Conservation (phyloP, 805 yeast genomes). For the Kodamaea jinghongensis region DNA sequence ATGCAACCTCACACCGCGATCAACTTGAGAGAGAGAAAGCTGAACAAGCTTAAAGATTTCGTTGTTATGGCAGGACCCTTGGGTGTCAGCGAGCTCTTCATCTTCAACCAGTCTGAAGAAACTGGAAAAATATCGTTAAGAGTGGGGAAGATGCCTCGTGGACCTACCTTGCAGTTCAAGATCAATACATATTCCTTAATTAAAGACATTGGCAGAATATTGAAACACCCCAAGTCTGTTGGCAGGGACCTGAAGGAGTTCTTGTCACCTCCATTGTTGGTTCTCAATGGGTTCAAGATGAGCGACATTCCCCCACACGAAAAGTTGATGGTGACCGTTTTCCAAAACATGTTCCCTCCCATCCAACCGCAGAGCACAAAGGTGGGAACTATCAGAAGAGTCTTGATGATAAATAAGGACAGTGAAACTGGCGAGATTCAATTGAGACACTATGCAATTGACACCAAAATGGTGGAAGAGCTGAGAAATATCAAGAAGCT, state of each 20-base stretch:
- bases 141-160: conserved; percentile 84
- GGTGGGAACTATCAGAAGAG: conserved; percentile 75
- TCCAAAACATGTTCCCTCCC: conserved; percentile 95
- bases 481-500: conserved; percentile 70
- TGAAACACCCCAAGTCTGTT: conserved; percentile 76
- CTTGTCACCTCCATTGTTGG: conserved; percentile 81
- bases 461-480: conserved; percentile 79
- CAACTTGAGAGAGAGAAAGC: conserved; percentile 78
- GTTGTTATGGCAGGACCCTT: conserved; percentile 99
- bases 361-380: conserved; percentile 81
- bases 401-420: conserved; percentile 75
- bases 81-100: conserved; percentile 83
- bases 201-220: conserved; percentile 70
- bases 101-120: conserved; percentile 77
- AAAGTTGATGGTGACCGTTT: conserved; percentile 79
- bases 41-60: conserved; percentile 85
- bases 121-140: conserved; percentile 81
- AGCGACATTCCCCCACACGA: conserved; percentile 66
- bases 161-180: conserved; percentile 87
- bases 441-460: conserved; percentile 85
- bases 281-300: conserved; percentile 88
- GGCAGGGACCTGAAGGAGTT: conserved; percentile 63
- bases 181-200: conserved; percentile 74
- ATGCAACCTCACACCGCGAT: conserved; percentile 98
- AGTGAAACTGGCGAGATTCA: conserved; percentile 71